These are phyloP conservation scores for Termitomyces sp. DNA, from an alignment of 768 basidiomycete genomes.

Conservation along the genomic window DNA sequence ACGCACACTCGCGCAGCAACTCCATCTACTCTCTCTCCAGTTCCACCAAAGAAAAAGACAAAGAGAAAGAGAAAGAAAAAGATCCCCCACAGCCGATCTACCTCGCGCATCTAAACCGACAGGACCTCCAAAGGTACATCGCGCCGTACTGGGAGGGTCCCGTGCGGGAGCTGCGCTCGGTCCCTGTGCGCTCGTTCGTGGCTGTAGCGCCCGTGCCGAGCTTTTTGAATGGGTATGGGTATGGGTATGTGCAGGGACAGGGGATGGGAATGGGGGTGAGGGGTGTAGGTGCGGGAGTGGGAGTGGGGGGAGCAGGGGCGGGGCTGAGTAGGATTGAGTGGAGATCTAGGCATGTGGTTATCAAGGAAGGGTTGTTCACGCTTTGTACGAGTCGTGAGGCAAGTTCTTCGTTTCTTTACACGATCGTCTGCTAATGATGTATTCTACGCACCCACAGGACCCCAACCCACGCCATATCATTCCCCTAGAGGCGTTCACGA, in stretches of 20 bases:
- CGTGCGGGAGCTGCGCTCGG: constrained; percentile 48
- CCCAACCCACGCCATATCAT: constrained; percentile 35
- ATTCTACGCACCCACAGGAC: too few relatives aligned
- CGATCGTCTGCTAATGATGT: too few relatives aligned
- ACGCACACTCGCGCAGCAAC: constrained; percentile 5
- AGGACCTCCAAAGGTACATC: constrained; percentile 35
- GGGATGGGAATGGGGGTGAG: constrained; percentile 4
- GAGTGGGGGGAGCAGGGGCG: not conserved
- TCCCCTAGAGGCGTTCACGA: constrained; percentile 37
- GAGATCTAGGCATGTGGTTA: constrained; percentile 62
- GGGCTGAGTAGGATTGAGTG: constrained; percentile 41
- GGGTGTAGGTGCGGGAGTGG: constrained; percentile 2
- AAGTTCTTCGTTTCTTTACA: too few relatives aligned
- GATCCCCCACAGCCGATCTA: not conserved
- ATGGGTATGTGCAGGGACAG: constrained; percentile 11
- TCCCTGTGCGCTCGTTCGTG: constrained; percentile 14
- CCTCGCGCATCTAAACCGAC: constrained; percentile 32
- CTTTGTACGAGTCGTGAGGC: constrained; percentile 56
- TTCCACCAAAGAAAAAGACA: too few relatives aligned
- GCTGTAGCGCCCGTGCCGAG: constrained; percentile 11
- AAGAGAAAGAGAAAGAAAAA: not conserved
- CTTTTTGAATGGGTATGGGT: constrained; percentile 13
- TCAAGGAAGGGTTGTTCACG: constrained; percentile 53
- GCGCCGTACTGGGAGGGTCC: constrained; percentile 60
- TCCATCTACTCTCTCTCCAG: too few relatives aligned